Percentiles rank a stretch among this genome's conserved stretches.
Conservation (phyloP, 331 rosid genomes). For the Acacia pycnantha region DNA sequence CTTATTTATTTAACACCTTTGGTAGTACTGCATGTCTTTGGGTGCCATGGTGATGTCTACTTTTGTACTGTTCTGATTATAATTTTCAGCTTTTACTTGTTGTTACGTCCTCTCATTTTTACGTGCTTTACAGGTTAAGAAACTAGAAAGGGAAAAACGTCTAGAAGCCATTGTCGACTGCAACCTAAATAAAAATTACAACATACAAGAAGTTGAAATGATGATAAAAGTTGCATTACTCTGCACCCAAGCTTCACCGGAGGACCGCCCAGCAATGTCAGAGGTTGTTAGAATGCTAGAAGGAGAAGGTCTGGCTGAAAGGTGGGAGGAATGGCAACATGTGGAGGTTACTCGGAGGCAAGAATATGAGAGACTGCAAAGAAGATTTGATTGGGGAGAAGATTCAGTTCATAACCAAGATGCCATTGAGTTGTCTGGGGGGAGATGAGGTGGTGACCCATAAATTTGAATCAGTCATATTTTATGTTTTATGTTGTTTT, state of each 20-base stretch:
- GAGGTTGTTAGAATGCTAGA: slow-evolving; percentile 95
- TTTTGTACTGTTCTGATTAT: not conserved
- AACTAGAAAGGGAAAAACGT: slow-evolving; percentile 76
- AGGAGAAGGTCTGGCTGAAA: slow-evolving; percentile 94
- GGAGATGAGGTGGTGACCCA: slow-evolving; percentile 55
- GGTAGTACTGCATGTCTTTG: slow-evolving; percentile 13
- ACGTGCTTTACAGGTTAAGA: slow-evolving; percentile 64
- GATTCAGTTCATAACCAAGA: slow-evolving; percentile 83
- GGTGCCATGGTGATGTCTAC: not conserved
- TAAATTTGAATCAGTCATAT: not conserved
- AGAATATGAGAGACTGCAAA: slow-evolving; percentile 72
- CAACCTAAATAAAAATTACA: slow-evolving; percentile 59
- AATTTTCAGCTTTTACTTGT: slow-evolving; percentile 15
- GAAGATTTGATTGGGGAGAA: slow-evolving; percentile 87
- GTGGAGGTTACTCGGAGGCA: slow-evolving; percentile 76
- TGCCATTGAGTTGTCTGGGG: slow-evolving; percentile 88
- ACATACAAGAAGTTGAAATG: slow-evolving; percentile 80
- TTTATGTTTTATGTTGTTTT: not conserved
- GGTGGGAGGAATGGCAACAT: slow-evolving; percentile 95
- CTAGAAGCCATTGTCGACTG: slow-evolving; percentile 68
- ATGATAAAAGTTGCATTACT: slow-evolving; percentile 85
- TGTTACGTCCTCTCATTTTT: slow-evolving; percentile 4
- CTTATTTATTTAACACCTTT: slow-evolving; percentile 6
- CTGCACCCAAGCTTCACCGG: slow-evolving; percentile 86
- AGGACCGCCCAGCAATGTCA: slow-evolving; percentile 92